Evolutionary conservation across 1,139 yeast genomes (phyloP), one percentile per base, ranked within the genome.

Genomic region (Suhomyces yuchorum): DNA sequence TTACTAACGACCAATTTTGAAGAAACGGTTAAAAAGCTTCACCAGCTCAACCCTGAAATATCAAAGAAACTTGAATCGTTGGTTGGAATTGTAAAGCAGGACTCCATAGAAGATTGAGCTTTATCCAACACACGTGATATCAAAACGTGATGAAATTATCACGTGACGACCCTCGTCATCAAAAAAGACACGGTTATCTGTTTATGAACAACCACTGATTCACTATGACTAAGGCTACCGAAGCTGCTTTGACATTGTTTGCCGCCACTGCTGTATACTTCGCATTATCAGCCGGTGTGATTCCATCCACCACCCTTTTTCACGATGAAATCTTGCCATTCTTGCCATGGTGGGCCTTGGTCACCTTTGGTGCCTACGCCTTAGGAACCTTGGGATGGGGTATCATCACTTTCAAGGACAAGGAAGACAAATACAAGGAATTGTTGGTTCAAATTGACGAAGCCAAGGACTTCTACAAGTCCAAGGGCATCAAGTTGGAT

Each of bases 271-370:
- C 85, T 1, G 59, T 83, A 3, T 85, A 86, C 68, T 70, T 79
- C 58, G 78, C 83, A 2, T 70, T 85, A 33, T 67, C 66, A 56
- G 57, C 74, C 18, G 84, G 85, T 17, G 73, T 78, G 23, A 70
- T 86, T 49, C 91, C 92, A 37, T 67, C 79, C 3, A 73, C 84
- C n/a, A 67, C 65, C 15, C 59, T 65, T 38, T 59, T 85, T 57
- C 79, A 74, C 46, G 61, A 71, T 35, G 84, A 84, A 55, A 77
- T 86, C 50, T 68, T 86, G 54, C 92, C 92, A 22, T 73, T 57
- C 60, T 67, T 86, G 50, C 93, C 93, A 44, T 83, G 79, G 75
- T 86, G 92, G 92, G 77, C 73, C 0, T 69, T 86, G 56, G 88
- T 86, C 30, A 60, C 86, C 6, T 85, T 86, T 63, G 92, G 92